phyloP scores from a whole-genome alignment of 2,329 filamentous ascomycete genomes.

The Penicillium sp. region DNA sequence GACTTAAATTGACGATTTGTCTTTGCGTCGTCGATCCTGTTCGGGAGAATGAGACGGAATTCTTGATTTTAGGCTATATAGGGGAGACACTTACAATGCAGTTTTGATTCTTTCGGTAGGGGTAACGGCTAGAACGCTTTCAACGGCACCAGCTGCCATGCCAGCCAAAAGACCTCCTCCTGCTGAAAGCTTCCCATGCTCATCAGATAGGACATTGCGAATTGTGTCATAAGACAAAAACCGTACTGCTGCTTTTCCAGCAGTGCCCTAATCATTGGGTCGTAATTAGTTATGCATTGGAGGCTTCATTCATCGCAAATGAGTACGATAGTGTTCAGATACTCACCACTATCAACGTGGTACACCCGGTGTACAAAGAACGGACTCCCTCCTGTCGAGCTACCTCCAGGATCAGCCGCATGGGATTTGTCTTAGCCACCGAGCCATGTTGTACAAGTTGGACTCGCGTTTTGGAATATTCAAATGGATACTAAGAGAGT shows the following conservation, averaged over 20 bases:
- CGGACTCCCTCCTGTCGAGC: slow-evolving; percentile 53
- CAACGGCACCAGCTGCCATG: slow-evolving; percentile 59
- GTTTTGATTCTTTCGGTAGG: slow-evolving; percentile 66
- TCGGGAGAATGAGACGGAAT: too few species aligned
- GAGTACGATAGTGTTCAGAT: too few species aligned
- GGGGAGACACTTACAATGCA: slow-evolving; percentile 41
- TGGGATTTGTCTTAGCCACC: slow-evolving; percentile 8
- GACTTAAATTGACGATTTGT: slow-evolving; percentile 47
- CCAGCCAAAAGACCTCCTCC: slow-evolving; percentile 57
- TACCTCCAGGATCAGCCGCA: slow-evolving; percentile 49
- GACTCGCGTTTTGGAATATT: slow-evolving; percentile 55
- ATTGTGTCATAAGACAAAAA: slow-evolving; percentile 64
- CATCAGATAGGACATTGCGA: slow-evolving; percentile 50
- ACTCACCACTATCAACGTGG: too few species aligned
- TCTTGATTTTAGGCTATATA: too few species aligned
- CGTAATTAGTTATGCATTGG: too few species aligned
- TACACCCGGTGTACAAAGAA: slow-evolving; percentile 60
- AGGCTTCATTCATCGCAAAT: too few species aligned
- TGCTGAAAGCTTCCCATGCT: slow-evolving; percentile 54
- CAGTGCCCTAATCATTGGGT: slow-evolving; percentile 52
- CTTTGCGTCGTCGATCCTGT: slow-evolving; percentile 55
- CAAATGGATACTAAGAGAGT: slow-evolving; percentile 53
- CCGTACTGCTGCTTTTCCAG: slow-evolving; percentile 61
- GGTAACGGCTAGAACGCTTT: slow-evolving; percentile 60
- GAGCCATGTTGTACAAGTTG: slow-evolving; percentile 10